Conservation (phyloP, 192 early-diverging fungal genomes). For the Dispira parvispora region DNA sequence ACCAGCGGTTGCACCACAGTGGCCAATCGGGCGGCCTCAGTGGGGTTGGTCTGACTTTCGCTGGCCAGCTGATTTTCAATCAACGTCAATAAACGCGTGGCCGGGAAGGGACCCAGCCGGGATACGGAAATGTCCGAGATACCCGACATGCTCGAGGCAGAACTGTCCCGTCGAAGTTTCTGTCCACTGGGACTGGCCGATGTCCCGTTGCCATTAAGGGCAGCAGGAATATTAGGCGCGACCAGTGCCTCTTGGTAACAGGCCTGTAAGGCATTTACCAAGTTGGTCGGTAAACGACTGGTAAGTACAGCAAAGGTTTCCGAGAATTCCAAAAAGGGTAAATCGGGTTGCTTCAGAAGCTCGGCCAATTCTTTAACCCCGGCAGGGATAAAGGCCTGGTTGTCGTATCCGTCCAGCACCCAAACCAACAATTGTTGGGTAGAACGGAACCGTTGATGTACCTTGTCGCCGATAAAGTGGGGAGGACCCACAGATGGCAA, state of each 20-base stretch:
- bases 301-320: slow-evolving; percentile 64
- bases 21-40: slow-evolving; percentile 48
- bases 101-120: slow-evolving; percentile 37
- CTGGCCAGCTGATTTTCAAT: slow-evolving; percentile 34
- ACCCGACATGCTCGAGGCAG: background rate
- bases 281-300: slow-evolving; percentile 66
- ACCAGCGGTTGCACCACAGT: slow-evolving; percentile 47
- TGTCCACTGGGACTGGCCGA: background rate
- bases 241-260: background rate
- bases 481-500: slow-evolving; percentile 54
- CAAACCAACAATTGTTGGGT: slow-evolving; percentile 44
- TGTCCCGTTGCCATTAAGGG: background rate
- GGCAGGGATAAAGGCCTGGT: slow-evolving; percentile 46
- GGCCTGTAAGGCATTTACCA: slow-evolving; percentile 30
- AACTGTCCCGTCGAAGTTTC: background rate
- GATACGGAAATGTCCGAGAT: slow-evolving; percentile 1
- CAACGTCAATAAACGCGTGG: slow-evolving; percentile 40
- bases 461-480: slow-evolving; percentile 70
- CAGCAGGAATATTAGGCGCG: background rate
- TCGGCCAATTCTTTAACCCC: slow-evolving; percentile 58
- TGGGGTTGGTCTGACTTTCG: slow-evolving; percentile 29
- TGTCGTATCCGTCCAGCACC: slow-evolving; percentile 80
- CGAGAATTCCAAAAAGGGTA: slow-evolving; percentile 72
- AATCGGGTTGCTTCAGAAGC: slow-evolving; percentile 50
- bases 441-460: slow-evolving; percentile 63